These are phyloP conservation scores for Aspergillus pseudoterreus DNA, from an alignment of 2,329 filamentous ascomycete species.

Conservation along the genomic window DNA sequence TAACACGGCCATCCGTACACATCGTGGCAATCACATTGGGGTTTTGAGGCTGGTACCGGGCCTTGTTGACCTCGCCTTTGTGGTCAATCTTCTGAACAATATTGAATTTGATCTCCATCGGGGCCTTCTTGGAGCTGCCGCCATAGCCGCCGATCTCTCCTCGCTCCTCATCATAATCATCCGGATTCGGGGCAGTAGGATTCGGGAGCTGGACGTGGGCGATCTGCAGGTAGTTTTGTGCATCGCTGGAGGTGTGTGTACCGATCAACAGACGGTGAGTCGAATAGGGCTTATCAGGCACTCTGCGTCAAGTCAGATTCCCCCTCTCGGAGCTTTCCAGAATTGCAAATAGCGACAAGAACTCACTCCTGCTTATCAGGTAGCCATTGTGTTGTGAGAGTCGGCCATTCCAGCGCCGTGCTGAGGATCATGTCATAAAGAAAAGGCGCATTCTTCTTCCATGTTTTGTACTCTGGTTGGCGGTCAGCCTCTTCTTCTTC, in stretches of 20 bases:
- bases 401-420: constrained; percentile 94
- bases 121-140: constrained; percentile 63
- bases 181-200: constrained; percentile 63
- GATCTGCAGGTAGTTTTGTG: constrained; percentile 89
- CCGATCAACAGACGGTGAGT: constrained; percentile 88
- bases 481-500: background rate
- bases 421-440: constrained; percentile 97
- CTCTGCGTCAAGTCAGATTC: constrained; percentile 36
- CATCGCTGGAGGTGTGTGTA: constrained; percentile 85
- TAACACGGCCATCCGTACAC: constrained; percentile 78
- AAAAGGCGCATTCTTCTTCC: constrained; percentile 99
- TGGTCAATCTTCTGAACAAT: constrained; percentile 96
- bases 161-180: constrained; percentile 85
- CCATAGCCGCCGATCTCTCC: constrained; percentile 95
- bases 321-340: background rate
- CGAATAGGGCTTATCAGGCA: constrained; percentile 80
- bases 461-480: constrained; percentile 88
- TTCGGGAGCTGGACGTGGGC: constrained; percentile 92
- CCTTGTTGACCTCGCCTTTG: constrained; percentile 96
- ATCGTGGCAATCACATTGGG: constrained; percentile 94
- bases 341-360: background rate
- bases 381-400: constrained; percentile 96
- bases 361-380: constrained; percentile 79
- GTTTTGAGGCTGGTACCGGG: constrained; percentile 95
- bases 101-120: constrained; percentile 74